Conservation (phyloP, 305 asterid species). For the Solanum hybrid region DNA sequence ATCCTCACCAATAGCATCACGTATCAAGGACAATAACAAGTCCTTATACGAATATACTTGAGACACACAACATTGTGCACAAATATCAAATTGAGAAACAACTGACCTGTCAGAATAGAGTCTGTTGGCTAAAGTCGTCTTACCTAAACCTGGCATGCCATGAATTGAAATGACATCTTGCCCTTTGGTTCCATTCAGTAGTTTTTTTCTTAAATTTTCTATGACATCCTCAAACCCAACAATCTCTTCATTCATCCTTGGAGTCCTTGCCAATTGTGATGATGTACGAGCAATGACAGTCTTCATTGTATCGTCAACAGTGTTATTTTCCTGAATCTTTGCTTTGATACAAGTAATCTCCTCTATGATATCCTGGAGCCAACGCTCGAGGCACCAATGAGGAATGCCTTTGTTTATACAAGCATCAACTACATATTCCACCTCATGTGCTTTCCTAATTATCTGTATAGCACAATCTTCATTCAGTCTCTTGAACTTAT, state of each 20-base stretch:
- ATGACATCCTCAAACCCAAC: not conserved
- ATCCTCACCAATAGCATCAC: not conserved
- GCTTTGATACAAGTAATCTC: not conserved
- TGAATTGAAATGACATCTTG: not conserved
- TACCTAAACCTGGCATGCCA: not conserved
- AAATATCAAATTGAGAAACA: not conserved
- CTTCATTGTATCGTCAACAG: not conserved
- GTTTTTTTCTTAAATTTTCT: no score
- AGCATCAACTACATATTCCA: not conserved
- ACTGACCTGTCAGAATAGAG: not conserved
- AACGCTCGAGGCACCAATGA: no score
- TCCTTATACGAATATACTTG: not conserved
- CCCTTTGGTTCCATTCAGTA: no score
- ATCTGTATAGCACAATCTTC: not conserved
- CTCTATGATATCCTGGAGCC: not conserved
- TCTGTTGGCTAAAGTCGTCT: not conserved
- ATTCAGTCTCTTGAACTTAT: not conserved
- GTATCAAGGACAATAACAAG: not conserved
- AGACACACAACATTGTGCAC: constrained; percentile 1
- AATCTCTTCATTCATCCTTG: not conserved
- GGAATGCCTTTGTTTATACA: not conserved
- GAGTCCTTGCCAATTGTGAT: not conserved
- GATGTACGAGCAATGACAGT: not conserved
- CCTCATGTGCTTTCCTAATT: not conserved
- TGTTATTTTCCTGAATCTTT: not conserved